Conservation (phyloP, 768 basidiomycete species). For the Lentinula raphanica region DNA sequence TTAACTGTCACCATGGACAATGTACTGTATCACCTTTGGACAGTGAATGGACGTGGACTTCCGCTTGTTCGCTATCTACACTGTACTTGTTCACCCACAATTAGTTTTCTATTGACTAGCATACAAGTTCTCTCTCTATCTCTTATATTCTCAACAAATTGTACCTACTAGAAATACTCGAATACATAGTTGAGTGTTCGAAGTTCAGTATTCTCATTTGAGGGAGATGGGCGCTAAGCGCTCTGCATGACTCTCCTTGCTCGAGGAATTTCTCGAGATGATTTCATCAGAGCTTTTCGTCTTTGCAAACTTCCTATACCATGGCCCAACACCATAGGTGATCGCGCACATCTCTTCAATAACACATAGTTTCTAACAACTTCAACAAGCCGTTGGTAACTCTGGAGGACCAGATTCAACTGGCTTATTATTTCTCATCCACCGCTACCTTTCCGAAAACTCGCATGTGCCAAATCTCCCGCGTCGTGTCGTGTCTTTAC, state of each 20-base stretch:
- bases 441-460: constrained; percentile 33
- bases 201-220: too few species aligned
- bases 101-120: constrained; percentile 6
- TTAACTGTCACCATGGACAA: constrained; percentile 2
- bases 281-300: constrained; percentile 30
- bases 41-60: constrained; percentile 52
- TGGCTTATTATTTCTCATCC: constrained; percentile 66
- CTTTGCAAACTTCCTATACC: constrained; percentile 43
- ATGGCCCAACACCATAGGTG: constrained; percentile 47
- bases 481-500: constrained; percentile 45
- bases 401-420: constrained; percentile 84
- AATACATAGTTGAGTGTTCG: too few species aligned
- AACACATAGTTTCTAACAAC: neutral
- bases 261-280: constrained; percentile 12
- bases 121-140: constrained; percentile 6
- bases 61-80: constrained; percentile 48
- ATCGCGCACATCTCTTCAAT: constrained; percentile 3
- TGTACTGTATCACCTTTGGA: constrained; percentile 25
- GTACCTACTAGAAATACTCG: neutral
- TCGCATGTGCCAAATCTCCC: constrained; percentile 10
- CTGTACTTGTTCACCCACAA: constrained; percentile 37
- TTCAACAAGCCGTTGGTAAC: constrained; percentile 59
- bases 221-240: too few species aligned
- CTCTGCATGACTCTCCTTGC: neutral
- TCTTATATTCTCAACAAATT: neutral